Evolutionary conservation across 352 stramenopile genomes (phyloP), one percentile per base, ranked within the genome.

Genomic region (Globisporangium carolinianum): DNA sequence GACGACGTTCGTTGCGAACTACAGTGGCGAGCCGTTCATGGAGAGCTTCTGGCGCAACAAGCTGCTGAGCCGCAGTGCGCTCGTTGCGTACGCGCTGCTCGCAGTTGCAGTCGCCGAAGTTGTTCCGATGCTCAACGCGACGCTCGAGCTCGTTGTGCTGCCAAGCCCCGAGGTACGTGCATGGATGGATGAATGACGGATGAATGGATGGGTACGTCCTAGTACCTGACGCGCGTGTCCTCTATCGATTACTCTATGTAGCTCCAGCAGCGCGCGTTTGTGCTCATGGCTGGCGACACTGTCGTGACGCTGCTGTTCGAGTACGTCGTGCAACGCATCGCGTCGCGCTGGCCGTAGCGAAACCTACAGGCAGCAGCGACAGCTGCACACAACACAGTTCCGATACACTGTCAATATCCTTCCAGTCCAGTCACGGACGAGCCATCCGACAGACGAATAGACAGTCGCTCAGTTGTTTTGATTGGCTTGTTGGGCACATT

Each of bases 1-100:
- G 52, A 84, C 68, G 38, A 81, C 72, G 35, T 84, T 81, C 52
- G 74, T 81, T 15, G 63, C 55, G 36, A 84, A 84, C 60, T 84
- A 84, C 59, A 67, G 73, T 51, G 74, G 74, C 0, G 57, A 72
- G 37, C 74, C 74, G 17, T 84, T 84, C 52, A 84, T 84, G 74
- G 64, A 81, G 60, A 72, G 64, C 47, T 79, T 83, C 45, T 76
- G 62, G 63, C 47, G 69, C 18, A 61, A 83, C 64, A 74, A 70
- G 48, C 36, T 72, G 41, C 50, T 81, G 2, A 69, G 49, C 14
- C 62, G 70, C 49, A 73, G 64, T 41, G 68, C 69, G 8, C 35
- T 76, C 15, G 12, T 67, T 6, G 60, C 61, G 35, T 83, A 83
- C 43, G 52, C 8, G 2, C 41, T 71, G 8, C 60, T 83, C 12